Conservation (phyloP, 176 grass and related monocot species). For the Zea mays region DNA sequence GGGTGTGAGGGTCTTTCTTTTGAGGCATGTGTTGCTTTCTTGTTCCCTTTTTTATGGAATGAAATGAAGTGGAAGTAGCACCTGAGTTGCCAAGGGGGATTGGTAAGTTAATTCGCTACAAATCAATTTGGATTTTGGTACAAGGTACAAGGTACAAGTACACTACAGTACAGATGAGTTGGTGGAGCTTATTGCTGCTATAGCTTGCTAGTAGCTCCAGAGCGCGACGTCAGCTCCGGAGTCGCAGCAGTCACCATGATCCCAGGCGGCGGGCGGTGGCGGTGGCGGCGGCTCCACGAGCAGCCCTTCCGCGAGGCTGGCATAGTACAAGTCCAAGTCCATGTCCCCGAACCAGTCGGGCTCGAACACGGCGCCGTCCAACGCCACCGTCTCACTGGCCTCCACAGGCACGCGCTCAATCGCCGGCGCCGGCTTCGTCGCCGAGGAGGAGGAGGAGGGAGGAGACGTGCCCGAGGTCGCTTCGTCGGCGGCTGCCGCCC, state of each 20-base stretch:
- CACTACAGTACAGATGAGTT: not conserved
- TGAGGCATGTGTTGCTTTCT: too few species aligned
- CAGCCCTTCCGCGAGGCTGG: slow-evolving; percentile 55
- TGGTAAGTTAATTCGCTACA: not conserved
- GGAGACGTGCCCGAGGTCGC: not conserved
- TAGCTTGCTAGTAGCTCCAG: slow-evolving; percentile 39
- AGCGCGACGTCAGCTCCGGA: slow-evolving; percentile 25
- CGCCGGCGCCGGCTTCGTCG: not conserved
- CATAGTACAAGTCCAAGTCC: slow-evolving; percentile 50
- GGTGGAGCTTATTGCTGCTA: not conserved
- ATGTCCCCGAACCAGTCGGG: slow-evolving; percentile 34
- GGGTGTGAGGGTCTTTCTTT: too few species aligned
- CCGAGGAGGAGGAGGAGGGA: not conserved
- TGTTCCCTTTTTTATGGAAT: too few species aligned
- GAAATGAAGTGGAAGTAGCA: too few species aligned
- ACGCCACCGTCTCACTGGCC: not conserved
- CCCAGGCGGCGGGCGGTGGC: not conserved
- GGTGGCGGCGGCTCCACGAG: slow-evolving; percentile 49
- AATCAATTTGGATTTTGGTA: slow-evolving; percentile 2
- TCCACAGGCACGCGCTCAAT: not conserved
- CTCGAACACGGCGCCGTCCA: slow-evolving; percentile 22
- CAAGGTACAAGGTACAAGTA: not conserved
- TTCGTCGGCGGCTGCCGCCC: not conserved
- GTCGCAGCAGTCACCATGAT: slow-evolving; percentile 23
- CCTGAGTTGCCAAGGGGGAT: too few species aligned